Base-by-base conservation (phyloP, 2,329 filamentous ascomycete species). In the Cordyceps fumosorosea region DNA sequence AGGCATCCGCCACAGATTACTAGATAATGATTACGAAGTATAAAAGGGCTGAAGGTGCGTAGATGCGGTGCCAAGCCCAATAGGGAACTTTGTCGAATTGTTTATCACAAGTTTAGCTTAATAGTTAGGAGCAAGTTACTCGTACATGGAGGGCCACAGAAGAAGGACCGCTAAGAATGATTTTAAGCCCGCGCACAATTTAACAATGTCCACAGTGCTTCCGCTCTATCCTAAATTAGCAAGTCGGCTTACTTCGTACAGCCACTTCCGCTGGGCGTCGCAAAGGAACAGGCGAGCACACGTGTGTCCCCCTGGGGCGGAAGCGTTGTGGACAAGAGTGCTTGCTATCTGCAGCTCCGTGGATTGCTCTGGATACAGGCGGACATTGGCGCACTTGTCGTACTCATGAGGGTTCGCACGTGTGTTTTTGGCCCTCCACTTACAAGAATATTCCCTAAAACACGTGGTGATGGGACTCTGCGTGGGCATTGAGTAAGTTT, bases 221-320 rank as follows among this genome's bases (percentile, higher is more conserved):
- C 11, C 24, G 40, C 58, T 40, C 32, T 34, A n/a, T 47, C 51
- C 50, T 29, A 44, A 32, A 24, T 34, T 8, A 52, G 57, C 57
- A 60, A 55, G 58, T 40, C 22, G 51, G 51, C 58, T 60, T 47
- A 45, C 40, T n/a, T 34, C 4, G 40, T 44, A n/a, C 40, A 60
- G 58, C 58, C 50, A 60, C 57, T 48, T 10, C 51, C 50, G 51
- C 58, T 54, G 5, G 20, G 29, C 51, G 51, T 55, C 51, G 26
- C 40, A 42, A 52, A 47, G 58, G 26, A 53, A 42, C 58, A 40
- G 42, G 26, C 1, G 10, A 40, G 18, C 4, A 55, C 58, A 60
- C 58, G 58, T 60, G 58, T 42, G 12, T 48, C 26, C 14, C n/a
- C 18, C 32, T 16, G n/a, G 24, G 26, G 24, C 14, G 14, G 24